Evolutionary conservation across 495 filamentous ascomycete species (phyloP), one percentile per base, ranked within the genome.

Genomic region (Cercophora samala): DNA sequence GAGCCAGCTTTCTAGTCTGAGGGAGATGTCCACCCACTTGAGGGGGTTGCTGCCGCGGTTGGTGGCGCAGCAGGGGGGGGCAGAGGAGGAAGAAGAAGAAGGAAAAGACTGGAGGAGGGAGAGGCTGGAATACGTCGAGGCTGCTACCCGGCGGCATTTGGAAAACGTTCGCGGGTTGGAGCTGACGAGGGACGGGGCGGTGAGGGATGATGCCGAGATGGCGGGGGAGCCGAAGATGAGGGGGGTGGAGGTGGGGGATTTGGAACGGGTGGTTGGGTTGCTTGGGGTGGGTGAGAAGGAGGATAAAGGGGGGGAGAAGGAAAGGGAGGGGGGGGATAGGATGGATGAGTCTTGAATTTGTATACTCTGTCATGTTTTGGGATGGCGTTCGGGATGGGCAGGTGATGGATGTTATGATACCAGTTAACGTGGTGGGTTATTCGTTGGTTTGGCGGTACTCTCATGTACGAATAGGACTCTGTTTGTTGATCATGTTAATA

Each of bases 1-100:
- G 19, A 90, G 88, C 0, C 95, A 99, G 76, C 82, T 97, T 13
- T 90, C 91, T 13, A 86, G 89, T 0, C 82, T 99, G 26, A 86
- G 91, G 62, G 79, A 85, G 3, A 79, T 93, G 4, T 82, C 92
- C 0, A 79, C 82, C 2, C 79, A 85, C 23, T 76, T 99, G 63
- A 81, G 87, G 21, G 86, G 85, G 0, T 84, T 88, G 67, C 70
- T 89, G 73, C 80, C 84, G 1, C 80, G 82, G 3, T 71, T 93
- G 26, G 80, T 77, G 1, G 32, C 19, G 11, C 25, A 23, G 11
- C 29, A 46, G 11, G 15, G 5, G 4, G 37, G 64, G 19, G 53
- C 52, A 5, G 64, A 72, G 4, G 74, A 74, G 6, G 68, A 70
- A 0, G 69, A 75, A 18, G 79, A 81, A 13, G 72, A 70, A 18